These are phyloP conservation scores for Prunus campanulata DNA, from an alignment of 306 rosid species.

Conservation along the genomic window DNA sequence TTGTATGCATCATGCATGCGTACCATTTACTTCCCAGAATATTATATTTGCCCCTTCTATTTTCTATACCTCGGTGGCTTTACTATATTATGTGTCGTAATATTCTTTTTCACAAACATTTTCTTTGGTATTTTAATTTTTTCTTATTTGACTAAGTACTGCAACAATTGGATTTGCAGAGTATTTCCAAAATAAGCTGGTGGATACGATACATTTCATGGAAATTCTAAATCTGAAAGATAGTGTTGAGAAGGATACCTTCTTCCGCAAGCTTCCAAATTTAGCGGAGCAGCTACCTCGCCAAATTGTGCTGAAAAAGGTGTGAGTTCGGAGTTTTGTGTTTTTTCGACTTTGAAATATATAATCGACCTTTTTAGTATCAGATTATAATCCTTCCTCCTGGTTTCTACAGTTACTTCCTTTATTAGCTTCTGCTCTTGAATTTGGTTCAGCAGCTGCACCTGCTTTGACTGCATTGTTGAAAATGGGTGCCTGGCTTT, in stretches of 20 bases:
- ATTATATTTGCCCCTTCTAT: background rate
- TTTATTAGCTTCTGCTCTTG: constrained; percentile 96
- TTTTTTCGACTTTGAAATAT: constrained; percentile 6
- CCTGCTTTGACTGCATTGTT: constrained; percentile 94
- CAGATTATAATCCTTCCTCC: constrained; percentile 32
- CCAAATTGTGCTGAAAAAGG: constrained; percentile 89
- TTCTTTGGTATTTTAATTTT: constrained; percentile 2
- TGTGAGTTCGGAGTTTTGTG: constrained; percentile 30
- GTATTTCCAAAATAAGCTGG: constrained; percentile 97
- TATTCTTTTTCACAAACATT: background rate
- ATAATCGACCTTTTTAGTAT: constrained; percentile 11
- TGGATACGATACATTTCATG: constrained; percentile 98
- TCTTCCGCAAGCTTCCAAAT: constrained; percentile 98
- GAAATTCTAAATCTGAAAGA: constrained; percentile 96
- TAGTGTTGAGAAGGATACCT: constrained; percentile 95
- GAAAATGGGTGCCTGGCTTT: constrained; percentile 97
- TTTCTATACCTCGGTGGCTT: background rate
- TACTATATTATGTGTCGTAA: background rate
- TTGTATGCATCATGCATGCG: background rate
- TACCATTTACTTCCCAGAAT: background rate
- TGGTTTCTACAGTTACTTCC: constrained; percentile 84
- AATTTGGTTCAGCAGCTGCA: constrained; percentile 99
- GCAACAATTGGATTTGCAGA: constrained; percentile 53
- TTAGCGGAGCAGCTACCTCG: constrained; percentile 98
- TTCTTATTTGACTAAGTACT: background rate